Percentiles rank a stretch among this genome's conserved stretches.
phyloP scores from a whole-genome alignment of 306 rosid species.

The Oemleria cerasiformis region DNA sequence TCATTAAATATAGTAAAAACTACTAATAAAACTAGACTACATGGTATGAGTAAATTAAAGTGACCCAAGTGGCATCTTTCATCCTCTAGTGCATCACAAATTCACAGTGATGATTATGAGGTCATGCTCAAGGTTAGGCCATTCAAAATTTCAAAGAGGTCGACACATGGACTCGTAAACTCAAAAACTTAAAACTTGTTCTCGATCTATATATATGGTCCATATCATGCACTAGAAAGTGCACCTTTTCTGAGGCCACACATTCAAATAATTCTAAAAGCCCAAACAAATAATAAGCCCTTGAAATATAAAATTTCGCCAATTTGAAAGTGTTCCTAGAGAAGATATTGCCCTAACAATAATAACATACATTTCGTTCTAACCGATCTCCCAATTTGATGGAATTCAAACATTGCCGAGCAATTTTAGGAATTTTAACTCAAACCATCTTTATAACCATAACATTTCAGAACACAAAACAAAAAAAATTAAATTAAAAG shows the following conservation, averaged over 20 bases:
- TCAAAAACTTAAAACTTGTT: neutral
- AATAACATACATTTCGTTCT: no score
- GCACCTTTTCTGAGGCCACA: neutral
- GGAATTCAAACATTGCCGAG: constrained; percentile 3
- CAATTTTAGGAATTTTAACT: constrained; percentile 2
- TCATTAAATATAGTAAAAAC: no score
- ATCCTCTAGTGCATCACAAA: no score
- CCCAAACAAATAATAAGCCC: neutral
- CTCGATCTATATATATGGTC: neutral
- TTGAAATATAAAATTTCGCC: no score
- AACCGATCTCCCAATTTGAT: constrained; percentile 6
- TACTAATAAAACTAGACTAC: no score
- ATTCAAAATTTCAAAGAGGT: neutral
- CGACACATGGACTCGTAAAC: neutral
- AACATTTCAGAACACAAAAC: neutral
- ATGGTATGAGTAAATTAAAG: no score
- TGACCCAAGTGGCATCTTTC: no score
- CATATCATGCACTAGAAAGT: neutral
- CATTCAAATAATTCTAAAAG: neutral
- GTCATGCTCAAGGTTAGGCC: neutral
- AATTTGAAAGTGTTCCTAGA: neutral
- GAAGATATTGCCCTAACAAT: neutral
- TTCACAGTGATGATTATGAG: no score
- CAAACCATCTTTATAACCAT: neutral
- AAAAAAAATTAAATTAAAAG: neutral